Evolutionary conservation across 148 eudicot species (phyloP).

Genomic region (Spergularia bocconei): DNA sequence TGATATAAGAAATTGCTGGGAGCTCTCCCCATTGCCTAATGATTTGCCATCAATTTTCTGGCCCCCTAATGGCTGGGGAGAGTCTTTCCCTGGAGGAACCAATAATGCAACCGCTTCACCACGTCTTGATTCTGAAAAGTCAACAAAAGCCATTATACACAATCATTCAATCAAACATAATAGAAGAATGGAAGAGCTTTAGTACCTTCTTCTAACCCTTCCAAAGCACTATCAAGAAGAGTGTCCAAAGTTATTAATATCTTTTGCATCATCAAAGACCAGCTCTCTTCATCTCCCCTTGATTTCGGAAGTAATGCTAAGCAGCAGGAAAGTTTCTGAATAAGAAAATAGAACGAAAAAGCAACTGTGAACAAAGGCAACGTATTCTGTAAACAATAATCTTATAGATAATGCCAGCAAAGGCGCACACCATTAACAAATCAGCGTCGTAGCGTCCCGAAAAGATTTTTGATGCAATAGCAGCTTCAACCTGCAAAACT

Average conservation of each 20-base stretch:
- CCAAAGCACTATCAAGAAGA: conserved; percentile 67
- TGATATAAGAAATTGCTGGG: conserved; percentile 51
- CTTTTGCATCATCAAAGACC: conserved; percentile 84
- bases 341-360: conserved; percentile 9
- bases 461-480: conserved; percentile 62
- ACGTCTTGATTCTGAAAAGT: conserved; percentile 51
- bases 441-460: conserved; percentile 52
- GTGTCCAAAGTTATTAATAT: conserved; percentile 48
- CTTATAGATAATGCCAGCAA: neutral
- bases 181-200: neutral
- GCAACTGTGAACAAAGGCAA: neutral
- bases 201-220: conserved; percentile 89
- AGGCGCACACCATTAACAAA: conserved; percentile 50
- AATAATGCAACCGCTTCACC: conserved; percentile 47
- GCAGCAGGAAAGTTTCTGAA: conserved; percentile 73
- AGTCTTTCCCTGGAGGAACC: conserved; percentile 72
- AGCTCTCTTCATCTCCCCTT: conserved; percentile 80
- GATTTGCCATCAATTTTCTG: conserved; percentile 29
- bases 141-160: conserved; percentile 1
- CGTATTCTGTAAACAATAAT: neutral
- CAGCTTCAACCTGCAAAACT: conserved; percentile 74
- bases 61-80: conserved; percentile 74
- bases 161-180: neutral
- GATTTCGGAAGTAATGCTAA: conserved; percentile 85
- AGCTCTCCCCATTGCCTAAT: conserved; percentile 41